Evolutionary conservation across 306 rosid species (phyloP), one percentile per base, ranked within the genome.

Genomic region (Medicago arabica): DNA sequence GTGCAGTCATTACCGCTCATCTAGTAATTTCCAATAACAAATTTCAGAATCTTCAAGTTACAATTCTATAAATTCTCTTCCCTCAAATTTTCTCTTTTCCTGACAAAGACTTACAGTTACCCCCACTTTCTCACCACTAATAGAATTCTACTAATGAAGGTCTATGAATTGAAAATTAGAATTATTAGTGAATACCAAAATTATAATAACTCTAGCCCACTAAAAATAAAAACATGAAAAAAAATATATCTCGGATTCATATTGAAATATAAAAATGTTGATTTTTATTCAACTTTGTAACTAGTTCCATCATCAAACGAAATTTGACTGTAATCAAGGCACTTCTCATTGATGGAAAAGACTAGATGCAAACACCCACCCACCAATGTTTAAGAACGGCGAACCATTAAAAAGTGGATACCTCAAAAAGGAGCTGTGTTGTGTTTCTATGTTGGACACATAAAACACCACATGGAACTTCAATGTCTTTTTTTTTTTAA

Each of bases 251-350:
- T 70, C 60, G 46, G 15, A 58, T 40, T 43, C 57, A 19, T 14
- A 31, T 40, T 60, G 74, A 69, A 75, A 64, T 64, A 66, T 40
- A 40, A 75, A 59, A 61, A 23, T 50, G 61, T 70, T 40, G 16
- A 59, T 49, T 36, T 28, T 28, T 43, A 44, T 65, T 40, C n/a
- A 28, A 69, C 23, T 59, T 31, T 16, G 25, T 19, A 59, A 25
- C 69, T 60, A 47, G 59, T 43, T 69, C 25, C 51, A 71, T 49
- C 72, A 39, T 62, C 59, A 65, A 39, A 49, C 49, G 49, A 25
- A 13, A 21, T 57, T 1, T 21, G 38, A 71, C 72, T 61, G 63
- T 34, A 58, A 16, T 17, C 13, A 9, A 53, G 59, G 59, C 23
- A 53, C 59, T 2, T 53, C 23, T 53, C 9, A 0, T 53, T 53